Evolutionary conservation across 2,329 filamentous ascomycete genomes (phyloP), one percentile per base, ranked within the genome.

Genomic region (Fusarium cicatricum): DNA sequence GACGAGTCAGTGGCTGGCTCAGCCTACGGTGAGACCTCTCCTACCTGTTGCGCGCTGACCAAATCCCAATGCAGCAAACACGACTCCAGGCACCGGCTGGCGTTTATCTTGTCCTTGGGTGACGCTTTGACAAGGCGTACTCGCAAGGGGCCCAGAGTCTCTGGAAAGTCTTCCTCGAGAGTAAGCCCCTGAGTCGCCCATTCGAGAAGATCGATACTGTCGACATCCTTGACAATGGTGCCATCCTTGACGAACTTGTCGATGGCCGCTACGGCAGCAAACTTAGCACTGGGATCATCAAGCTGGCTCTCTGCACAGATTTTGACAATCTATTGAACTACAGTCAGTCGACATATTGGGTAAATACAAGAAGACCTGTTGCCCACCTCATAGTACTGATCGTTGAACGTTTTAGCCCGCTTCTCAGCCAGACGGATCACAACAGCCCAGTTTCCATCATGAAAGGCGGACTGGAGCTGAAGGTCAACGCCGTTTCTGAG

Each of bases 1-100:
- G 11, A 33, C 3, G 12, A 10, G 53, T 69, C 19, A 67, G 45
- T 29, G 4, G 14, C n/a, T 21, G 3, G 11, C 14, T 12, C 17
- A 15, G 12, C 16, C 15, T 12, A 14, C 2, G 26, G 16, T 19
- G 11, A 7, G 11, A 1, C 21, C 6, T 54, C 10, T 5, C 70
- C 55, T 71, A 85, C 82, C 74, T 84, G 81, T 68, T 86, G 84
- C 2, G 83, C 82, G 64, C 82, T 83, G 52, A 77, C 74, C 49
- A 85, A 75, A 60, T 87, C 84, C 76, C 81, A 84, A 46, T 82
- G 75, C 56, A 80, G 71, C 48, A 86, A 64, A 60, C 84, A 86
- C 9, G 80, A 77, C 60, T 82, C 77, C 38, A 86, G 72, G 53
- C 80, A 85, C 37, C 74, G 74, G 9, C 75, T 72, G 5, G 72